Base-by-base conservation (phyloP, 345 rosid species). In the Balakata baccata region DNA sequence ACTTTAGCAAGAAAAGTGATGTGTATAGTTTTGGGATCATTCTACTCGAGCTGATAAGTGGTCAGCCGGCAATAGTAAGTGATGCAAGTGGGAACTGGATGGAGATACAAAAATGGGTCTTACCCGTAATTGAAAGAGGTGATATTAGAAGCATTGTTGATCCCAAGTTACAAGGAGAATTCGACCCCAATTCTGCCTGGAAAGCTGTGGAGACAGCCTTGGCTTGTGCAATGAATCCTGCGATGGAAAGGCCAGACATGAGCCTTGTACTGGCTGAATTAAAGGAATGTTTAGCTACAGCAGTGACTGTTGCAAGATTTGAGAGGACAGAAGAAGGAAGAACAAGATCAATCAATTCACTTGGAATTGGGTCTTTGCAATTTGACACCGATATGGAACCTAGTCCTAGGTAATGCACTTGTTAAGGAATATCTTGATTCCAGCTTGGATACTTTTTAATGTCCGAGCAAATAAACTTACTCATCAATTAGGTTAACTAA, bases 1-100 rank as follows among this genome's bases (percentile, higher is more conserved):
- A 43, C 47, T 43, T 43, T 43, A 43, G 10, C 6, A 43, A 43
- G 22, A 73, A 52, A 38, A 73, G 61, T 29, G 76, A 73, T 34
- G 69, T 73, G 0, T 73, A 73, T n/a, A 43, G 47, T 5, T 43
- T 43, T 43, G 47, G 47, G 10, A 43, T 43, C 47, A 43, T 43
- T 43, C 47, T 43, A 43, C 47, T 43, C 6, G 47, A 43, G 47
- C 47, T 43, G 9, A 10, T 43, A 43, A 43, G 47, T 43, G 47
- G 47, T 10, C 7, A 43, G 7, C 9, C 7, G 1, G 7, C 47
- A 6, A 10, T 43, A 43, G 1, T 7, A 43, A 43, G 47, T 6
- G 47, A 43, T 43, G 47, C 7, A 9, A 43, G 10, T 43, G 47
- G 47, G 47, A 43, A 6, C 47, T 52, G 5, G 43, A 64, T 11